Evolutionary conservation across 2,329 filamentous ascomycete genomes (phyloP).

Genomic region (Colletotrichum sp.): DNA sequence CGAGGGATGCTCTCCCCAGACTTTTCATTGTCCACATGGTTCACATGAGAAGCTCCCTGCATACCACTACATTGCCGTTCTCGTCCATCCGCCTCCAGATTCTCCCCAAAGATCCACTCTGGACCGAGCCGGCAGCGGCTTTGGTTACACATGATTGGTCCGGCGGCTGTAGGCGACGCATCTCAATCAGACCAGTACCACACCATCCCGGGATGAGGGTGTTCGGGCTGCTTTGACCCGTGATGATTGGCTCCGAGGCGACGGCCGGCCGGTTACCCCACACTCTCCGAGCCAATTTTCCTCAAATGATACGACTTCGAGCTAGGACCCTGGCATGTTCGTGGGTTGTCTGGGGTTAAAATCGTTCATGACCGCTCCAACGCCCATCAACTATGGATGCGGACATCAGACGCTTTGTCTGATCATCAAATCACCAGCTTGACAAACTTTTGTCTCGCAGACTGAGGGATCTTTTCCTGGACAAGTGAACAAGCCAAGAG

Average conservation of each 20-base stretch:
- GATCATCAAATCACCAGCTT: neutral
- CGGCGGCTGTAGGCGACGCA: neutral
- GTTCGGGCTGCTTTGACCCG: constrained; percentile 11
- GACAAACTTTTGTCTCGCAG: neutral
- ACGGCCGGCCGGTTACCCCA: constrained; percentile 13
- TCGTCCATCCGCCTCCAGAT: constrained; percentile 18
- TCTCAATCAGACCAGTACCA: neutral
- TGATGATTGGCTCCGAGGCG: constrained; percentile 9
- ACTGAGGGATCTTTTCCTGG: neutral
- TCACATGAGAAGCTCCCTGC: constrained; percentile 5
- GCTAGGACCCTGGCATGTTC: neutral
- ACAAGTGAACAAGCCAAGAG: neutral
- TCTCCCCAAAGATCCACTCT: neutral
- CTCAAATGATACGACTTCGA: constrained; percentile 15
- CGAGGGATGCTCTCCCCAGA: constrained; percentile 23
- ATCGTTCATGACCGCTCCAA: neutral
- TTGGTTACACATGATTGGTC: neutral
- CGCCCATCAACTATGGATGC: neutral
- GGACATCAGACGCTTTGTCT: neutral
- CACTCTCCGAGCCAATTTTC: constrained; percentile 16
- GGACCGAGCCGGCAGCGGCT: constrained; percentile 23
- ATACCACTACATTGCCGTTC: constrained; percentile 18
- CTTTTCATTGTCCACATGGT: constrained; percentile 3
- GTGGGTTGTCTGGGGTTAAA: constrained; percentile 20
- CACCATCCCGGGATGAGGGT: neutral